Conservation (phyloP, 139 green algal species). For the Mychonastes homosphaera region DNA sequence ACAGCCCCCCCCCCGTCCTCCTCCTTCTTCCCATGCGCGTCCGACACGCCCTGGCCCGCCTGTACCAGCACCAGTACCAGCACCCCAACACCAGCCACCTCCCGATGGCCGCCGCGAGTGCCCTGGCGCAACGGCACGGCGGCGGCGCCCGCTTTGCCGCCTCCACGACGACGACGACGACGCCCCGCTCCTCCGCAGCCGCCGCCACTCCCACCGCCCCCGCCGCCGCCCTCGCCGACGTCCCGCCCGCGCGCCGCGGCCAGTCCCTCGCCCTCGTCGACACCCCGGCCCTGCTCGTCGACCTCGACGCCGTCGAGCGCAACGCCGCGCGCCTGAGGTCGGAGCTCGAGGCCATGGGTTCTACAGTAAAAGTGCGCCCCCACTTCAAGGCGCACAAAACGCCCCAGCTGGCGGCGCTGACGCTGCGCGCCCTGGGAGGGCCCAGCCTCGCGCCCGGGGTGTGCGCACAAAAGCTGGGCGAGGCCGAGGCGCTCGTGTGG, state of each 20-base stretch:
- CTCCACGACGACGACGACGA: no score
- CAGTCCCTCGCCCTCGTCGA: background rate
- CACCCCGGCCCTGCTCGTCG: slow-evolving; percentile 13
- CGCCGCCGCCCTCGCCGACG: no score
- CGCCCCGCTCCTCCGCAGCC: no score
- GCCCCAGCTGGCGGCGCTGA: slow-evolving; percentile 19
- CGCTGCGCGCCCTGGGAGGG: slow-evolving; percentile 25
- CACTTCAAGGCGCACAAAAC: slow-evolving; percentile 27
- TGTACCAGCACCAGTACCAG: no score
- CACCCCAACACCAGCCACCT: no score
- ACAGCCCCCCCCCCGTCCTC: no score
- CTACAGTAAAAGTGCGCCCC: background rate
- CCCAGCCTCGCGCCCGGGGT: slow-evolving; percentile 18
- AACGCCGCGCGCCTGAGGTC: background rate
- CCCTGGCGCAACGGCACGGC: no score
- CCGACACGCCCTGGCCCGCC: no score
- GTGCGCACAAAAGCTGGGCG: slow-evolving; percentile 33
- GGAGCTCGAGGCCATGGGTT: background rate
- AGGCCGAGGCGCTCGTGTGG: slow-evolving; percentile 35
- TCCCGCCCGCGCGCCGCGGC: slow-evolving; percentile 1
- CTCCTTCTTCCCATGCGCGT: no score
- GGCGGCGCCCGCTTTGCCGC: no score
- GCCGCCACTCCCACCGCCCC: no score
- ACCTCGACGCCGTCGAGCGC: slow-evolving; percentile 9
- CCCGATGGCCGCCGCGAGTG: no score